phyloP scores from a whole-genome alignment of 192 early-diverging fungal species.

The Podila verticillata region DNA sequence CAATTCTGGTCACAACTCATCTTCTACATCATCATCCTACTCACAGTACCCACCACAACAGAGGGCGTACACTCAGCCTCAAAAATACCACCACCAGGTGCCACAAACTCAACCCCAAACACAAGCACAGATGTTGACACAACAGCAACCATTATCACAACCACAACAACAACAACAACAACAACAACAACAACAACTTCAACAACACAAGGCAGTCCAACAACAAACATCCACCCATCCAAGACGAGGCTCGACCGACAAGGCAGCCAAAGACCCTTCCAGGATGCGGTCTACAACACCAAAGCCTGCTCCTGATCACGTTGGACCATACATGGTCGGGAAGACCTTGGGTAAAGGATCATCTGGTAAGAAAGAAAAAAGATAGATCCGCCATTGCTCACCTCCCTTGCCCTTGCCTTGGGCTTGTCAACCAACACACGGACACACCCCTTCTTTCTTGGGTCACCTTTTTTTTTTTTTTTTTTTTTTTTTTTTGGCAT shows the following conservation, averaged over 20 bases:
- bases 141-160: neutral
- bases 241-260: conserved; percentile 28
- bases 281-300: conserved; percentile 30
- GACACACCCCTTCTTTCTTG: neutral
- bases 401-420: neutral
- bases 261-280: conserved; percentile 32
- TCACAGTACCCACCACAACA: conserved; percentile 1
- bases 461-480: neutral
- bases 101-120: neutral
- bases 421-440: neutral
- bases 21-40: conserved; percentile 3
- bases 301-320: conserved; percentile 43
- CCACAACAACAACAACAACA: neutral
- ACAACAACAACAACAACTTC: conserved; percentile 8
- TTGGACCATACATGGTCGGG: conserved; percentile 60
- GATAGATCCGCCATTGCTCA: neutral
- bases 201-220: conserved; percentile 6
- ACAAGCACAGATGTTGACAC: neutral
- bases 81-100: conserved; percentile 1
- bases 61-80: neutral
- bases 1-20: conserved; percentile 17
- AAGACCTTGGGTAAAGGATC: conserved; percentile 64
- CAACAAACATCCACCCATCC: conserved; percentile 5
- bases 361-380: conserved; percentile 52
- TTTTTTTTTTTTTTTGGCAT: neutral